Evolutionary conservation across 768 basidiomycete species (phyloP).

Genomic region (Boletus huronensis): DNA sequence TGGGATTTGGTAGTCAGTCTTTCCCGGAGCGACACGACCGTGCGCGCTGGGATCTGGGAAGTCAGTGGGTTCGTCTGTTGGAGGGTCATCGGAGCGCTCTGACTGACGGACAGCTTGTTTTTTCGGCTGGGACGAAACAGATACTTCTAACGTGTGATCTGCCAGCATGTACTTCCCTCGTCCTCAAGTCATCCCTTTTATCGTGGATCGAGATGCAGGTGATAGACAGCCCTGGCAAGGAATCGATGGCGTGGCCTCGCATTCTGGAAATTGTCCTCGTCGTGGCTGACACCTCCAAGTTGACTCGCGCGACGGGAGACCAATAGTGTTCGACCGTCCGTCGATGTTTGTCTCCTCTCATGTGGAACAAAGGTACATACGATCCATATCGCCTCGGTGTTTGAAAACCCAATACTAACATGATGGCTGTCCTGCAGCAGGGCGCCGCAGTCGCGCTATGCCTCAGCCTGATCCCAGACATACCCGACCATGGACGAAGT

Average conservation of each 20-base stretch:
- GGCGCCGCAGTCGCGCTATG: conserved; percentile 35
- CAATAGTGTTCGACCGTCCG: conserved; percentile 59
- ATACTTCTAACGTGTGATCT: conserved; percentile 68
- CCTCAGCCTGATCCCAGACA: conserved; percentile 34
- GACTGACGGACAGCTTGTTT: background rate
- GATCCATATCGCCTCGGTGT: background rate
- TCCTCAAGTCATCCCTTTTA: conserved; percentile 68
- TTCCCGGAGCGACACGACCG: conserved; percentile 61
- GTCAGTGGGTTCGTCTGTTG: conserved; percentile 35
- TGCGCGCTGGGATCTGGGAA: conserved; percentile 65
- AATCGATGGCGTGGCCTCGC: conserved; percentile 58
- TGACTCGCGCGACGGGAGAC: conserved; percentile 51
- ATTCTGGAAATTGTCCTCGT: conserved; percentile 63
- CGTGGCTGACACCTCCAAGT: conserved; percentile 45
- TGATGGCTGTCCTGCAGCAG: conserved; percentile 17
- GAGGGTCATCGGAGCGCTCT: background rate
- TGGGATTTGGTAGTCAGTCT: conserved; percentile 86
- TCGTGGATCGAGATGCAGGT: conserved; percentile 84
- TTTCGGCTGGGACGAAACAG: conserved; percentile 32
- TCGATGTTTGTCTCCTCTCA: conserved; percentile 42
- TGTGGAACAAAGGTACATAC: conserved; percentile 13
- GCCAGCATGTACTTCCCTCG: conserved; percentile 66
- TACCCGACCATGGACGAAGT: conserved; percentile 12
- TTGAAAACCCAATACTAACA: background rate
- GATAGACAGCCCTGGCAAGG: conserved; percentile 21